Base-by-base conservation (phyloP, 768 basidiomycete genomes). In the Termitomyces sp. region DNA sequence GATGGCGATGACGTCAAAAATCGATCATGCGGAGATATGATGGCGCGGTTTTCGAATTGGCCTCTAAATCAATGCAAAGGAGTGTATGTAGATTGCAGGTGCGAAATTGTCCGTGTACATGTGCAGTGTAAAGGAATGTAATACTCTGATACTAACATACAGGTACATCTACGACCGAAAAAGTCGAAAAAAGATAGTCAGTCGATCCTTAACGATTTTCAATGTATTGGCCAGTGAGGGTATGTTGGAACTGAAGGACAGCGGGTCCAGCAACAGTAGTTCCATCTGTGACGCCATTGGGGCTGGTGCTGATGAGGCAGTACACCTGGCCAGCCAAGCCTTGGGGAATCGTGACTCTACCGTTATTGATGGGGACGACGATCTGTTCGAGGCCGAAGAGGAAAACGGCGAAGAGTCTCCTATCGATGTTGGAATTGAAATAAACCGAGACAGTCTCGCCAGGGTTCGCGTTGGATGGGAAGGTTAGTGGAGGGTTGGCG, bases 401-500 rank as follows among this genome's bases (percentile, higher is more conserved):
- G 56, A 62, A 65, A 40, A 56, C 64, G 8, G 56, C 64, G 9
- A 34, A 65, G 8, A 62, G 61, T 20, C 46, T 32, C 9, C 43
- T 37, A 6, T 25, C 11, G 0, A 20, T 47, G 29, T 20, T 15
- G 14, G 20, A 40, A 4, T 14, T 32, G 59, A 62, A 65, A 11
- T 12, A 17, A 15, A 65, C 32, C 2, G 45, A 8, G 42, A 65
- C 64, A 5, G 54, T 62, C 42, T 59, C 40, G 14, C 64, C 64
- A 14, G 60, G 61, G 29, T 47, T 49, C 5, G 56, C 29, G 42
- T 57, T 54, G 38, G 70, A 62, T 2, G 63, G 63, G 51, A 76
- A 63, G n/a, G 71, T 70, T 51, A 85, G 75, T 20, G 72, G 64
- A 8, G 83, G 79, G 78, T 83, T 85, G 29, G 81, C 74, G 59